These are phyloP conservation scores for Porcisia hertigi DNA, from an alignment of 208 protist species.

Conservation along the genomic window DNA sequence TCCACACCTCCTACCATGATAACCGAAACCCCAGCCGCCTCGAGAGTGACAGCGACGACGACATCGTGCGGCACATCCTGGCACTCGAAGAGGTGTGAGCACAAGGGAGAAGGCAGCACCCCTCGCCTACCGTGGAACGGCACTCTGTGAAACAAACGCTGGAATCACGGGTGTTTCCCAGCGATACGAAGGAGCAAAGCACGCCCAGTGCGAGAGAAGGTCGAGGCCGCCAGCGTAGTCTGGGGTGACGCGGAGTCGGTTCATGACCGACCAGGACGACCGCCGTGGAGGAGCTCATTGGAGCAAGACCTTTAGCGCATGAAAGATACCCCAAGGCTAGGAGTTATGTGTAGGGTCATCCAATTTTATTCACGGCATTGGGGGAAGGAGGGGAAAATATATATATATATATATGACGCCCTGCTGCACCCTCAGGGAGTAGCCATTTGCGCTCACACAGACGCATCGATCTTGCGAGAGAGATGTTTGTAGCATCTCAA, in stretches of 20 bases:
- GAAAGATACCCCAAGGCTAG: not conserved
- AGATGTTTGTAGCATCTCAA: not conserved
- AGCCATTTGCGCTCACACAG: not conserved
- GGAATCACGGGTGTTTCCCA: not conserved
- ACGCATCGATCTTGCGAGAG: not conserved
- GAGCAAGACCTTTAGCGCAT: not conserved
- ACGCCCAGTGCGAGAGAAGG: not conserved
- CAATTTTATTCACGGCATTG: not conserved
- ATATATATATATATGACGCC: not conserved
- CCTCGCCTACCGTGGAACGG: not conserved
- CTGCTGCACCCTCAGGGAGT: not conserved
- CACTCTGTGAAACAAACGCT: not conserved
- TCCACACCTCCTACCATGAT: not conserved
- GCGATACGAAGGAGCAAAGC: not conserved
- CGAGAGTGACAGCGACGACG: not conserved
- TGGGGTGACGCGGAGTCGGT: not conserved
- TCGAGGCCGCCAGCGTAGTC: not conserved
- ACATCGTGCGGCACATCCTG: not conserved
- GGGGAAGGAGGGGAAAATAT: not conserved
- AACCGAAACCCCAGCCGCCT: constrained; percentile 1
- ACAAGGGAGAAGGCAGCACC: not conserved
- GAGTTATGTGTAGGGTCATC: not conserved
- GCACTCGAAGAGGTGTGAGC: not conserved
- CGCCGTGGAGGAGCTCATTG: not conserved
- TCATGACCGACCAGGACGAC: not conserved